phyloP scores from a whole-genome alignment of 495 filamentous ascomycete species.

The Aspergillus indologenus region DNA sequence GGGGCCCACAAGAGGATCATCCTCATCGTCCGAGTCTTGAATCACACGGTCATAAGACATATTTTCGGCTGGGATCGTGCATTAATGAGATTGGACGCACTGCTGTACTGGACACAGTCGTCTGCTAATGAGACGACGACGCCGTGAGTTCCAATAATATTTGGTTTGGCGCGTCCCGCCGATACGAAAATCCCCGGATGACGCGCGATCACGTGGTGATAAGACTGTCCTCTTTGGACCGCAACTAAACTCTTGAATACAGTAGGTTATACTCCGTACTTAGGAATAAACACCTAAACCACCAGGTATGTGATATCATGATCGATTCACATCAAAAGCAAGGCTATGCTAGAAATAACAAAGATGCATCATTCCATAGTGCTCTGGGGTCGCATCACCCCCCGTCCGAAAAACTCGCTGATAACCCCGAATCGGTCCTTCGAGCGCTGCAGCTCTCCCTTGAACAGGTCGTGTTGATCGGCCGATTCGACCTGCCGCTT shows the following conservation, averaged over 20 bases:
- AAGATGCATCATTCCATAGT: slow-evolving; percentile 34
- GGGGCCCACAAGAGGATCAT: slow-evolving; percentile 35
- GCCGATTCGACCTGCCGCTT: slow-evolving; percentile 83
- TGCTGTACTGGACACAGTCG: too few species aligned
- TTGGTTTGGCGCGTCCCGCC: slow-evolving; percentile 20
- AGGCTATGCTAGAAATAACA: slow-evolving; percentile 4
- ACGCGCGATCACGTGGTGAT: slow-evolving; percentile 40
- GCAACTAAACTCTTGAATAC: too few species aligned
- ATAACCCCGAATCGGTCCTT: slow-evolving; percentile 84
- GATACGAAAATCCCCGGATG: not conserved
- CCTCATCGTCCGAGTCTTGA: slow-evolving; percentile 52
- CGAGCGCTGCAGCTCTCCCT: slow-evolving; percentile 71
- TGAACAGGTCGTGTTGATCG: slow-evolving; percentile 87
- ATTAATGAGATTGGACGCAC: too few species aligned
- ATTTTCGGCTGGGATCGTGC: too few species aligned
- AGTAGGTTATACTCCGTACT: too few species aligned
- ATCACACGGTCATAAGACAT: slow-evolving; percentile 44
- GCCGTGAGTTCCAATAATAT: not conserved
- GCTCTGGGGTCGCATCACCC: slow-evolving; percentile 67
- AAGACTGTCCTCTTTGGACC: slow-evolving; percentile 14
- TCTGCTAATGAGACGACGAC: slow-evolving; percentile 16
- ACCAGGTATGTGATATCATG: not conserved
- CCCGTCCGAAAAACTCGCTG: slow-evolving; percentile 90
- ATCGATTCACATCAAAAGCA: not conserved
- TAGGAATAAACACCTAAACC: not conserved